These are phyloP conservation scores for Rhododendron griersonianum DNA, from an alignment of 148 eudicot species.

Conservation along the genomic window DNA sequence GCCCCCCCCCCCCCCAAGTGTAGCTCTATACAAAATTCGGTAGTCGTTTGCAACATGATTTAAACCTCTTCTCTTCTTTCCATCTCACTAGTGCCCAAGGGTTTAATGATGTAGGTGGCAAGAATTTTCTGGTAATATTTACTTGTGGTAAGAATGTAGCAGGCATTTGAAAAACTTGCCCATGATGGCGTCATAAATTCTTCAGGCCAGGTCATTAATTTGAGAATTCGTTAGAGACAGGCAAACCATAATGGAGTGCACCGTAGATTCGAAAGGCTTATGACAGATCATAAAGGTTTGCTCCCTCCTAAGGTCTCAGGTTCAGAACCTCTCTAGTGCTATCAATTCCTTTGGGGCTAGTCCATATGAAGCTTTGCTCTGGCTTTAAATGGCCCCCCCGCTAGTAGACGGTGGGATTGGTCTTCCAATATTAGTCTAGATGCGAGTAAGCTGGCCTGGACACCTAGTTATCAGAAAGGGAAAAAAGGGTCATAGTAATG, in stretches of 20 bases:
- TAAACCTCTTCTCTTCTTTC: not conserved
- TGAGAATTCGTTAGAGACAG: not conserved
- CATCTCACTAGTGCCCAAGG: not conserved
- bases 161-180: not conserved
- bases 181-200: not conserved
- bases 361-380: no score
- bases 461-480: no score
- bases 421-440: no score
- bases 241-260: not conserved
- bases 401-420: no score
- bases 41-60: not conserved
- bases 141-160: not conserved
- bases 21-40: not conserved
- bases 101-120: not conserved
- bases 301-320: no score
- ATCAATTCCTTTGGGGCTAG: no score
- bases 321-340: no score
- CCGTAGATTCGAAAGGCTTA: not conserved
- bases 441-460: no score
- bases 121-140: no score
- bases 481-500: not conserved
- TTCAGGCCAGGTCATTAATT: not conserved
- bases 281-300: not conserved
- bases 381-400: no score
- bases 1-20: not conserved